Conservation (phyloP, 139 green algal genomes). For the Mesostigma viride region DNA sequence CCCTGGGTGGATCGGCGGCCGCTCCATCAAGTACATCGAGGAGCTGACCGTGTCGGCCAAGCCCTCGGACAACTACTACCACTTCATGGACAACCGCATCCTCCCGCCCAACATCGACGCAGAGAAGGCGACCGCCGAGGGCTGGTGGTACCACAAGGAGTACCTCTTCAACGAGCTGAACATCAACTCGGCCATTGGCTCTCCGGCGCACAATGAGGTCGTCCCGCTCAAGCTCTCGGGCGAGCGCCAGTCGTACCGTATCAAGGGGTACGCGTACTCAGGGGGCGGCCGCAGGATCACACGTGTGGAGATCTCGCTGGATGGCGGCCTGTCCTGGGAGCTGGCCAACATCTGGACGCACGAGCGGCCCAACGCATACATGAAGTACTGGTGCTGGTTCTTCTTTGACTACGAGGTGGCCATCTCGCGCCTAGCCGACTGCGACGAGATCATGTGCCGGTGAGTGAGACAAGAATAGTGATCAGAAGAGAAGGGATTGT, state of each 20-base stretch:
- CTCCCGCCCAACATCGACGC: constrained; percentile 85
- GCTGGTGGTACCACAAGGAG: background rate
- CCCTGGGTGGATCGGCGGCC: constrained; percentile 73
- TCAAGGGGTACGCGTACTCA: constrained; percentile 43
- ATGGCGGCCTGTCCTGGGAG: constrained; percentile 68
- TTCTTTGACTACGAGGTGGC: constrained; percentile 17
- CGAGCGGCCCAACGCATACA: constrained; percentile 29
- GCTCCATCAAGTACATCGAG: constrained; percentile 79
- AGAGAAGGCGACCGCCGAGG: constrained; percentile 59
- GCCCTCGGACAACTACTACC: constrained; percentile 87
- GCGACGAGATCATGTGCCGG: constrained; percentile 8
- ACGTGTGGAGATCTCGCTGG: constrained; percentile 80
- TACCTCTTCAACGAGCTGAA: constrained; percentile 96
- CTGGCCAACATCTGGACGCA: constrained; percentile 51
- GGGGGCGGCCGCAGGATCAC: constrained; percentile 79
- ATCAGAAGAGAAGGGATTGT: too few relatives aligned
- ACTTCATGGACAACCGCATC: constrained; percentile 95
- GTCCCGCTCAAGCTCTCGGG: constrained; percentile 40
- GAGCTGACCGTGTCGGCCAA: constrained; percentile 68
- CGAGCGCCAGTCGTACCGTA: constrained; percentile 9
- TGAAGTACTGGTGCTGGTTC: constrained; percentile 69
- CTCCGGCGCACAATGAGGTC: constrained; percentile 78
- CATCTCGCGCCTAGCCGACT: background rate
- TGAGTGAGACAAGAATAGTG: too few relatives aligned
- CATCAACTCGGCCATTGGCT: constrained; percentile 81